Percentiles rank a stretch among this genome's conserved stretches.
phyloP scores from a whole-genome alignment of 768 basidiomycete genomes.

The Kondoa malvinella region DNA sequence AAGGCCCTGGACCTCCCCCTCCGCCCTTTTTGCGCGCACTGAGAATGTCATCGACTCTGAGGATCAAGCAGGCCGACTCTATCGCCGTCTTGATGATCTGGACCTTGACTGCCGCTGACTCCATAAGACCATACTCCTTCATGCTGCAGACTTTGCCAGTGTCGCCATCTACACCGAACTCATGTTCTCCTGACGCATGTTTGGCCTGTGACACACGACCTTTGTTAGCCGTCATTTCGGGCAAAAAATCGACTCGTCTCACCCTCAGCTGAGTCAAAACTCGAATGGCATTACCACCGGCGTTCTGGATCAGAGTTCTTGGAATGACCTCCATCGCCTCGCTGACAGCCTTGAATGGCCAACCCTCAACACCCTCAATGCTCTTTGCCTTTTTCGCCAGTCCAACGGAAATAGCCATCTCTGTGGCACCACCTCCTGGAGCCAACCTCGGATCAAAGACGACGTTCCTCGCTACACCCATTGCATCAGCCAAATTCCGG shows the following conservation, averaged over 20 bases:
- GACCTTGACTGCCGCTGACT: constrained; percentile 94
- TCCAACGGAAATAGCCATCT: constrained; percentile 90
- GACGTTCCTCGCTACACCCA: constrained; percentile 91
- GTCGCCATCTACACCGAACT: constrained; percentile 90
- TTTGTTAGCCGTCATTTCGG: neutral
- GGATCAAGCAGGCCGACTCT: constrained; percentile 35
- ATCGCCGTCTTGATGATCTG: constrained; percentile 95
- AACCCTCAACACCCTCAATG: constrained; percentile 73
- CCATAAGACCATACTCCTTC: constrained; percentile 82
- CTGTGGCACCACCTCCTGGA: constrained; percentile 90
- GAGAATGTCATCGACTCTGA: constrained; percentile 64
- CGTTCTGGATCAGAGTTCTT: constrained; percentile 81
- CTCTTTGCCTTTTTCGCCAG: constrained; percentile 54
- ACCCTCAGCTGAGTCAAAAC: constrained; percentile 84
- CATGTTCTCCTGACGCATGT: constrained; percentile 74
- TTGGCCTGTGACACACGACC: constrained; percentile 48
- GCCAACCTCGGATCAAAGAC: constrained; percentile 88
- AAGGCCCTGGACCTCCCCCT: neutral
- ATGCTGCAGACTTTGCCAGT: constrained; percentile 92
- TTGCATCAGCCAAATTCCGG: constrained; percentile 90
- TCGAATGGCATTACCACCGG: constrained; percentile 84
- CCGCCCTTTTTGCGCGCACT: neutral
- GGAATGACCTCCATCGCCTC: constrained; percentile 98
- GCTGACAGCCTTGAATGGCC: constrained; percentile 77
- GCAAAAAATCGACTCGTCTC: constrained; percentile 27